These are phyloP conservation scores for Ampelocalamus luodianensis DNA, from an alignment of 176 grass and related monocot species.

Conservation along the genomic window DNA sequence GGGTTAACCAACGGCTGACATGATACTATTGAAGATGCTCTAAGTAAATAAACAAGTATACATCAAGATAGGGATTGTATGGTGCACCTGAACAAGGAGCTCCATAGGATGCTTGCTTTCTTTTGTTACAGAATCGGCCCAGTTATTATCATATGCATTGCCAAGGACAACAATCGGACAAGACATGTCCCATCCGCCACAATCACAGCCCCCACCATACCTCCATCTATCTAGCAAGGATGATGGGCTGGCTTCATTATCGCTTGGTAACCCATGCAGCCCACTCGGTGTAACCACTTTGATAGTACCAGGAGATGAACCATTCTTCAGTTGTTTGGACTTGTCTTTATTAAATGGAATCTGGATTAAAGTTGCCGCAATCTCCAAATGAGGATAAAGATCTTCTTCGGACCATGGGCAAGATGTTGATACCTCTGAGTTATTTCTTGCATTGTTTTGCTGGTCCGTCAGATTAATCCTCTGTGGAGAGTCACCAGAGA, in stretches of 20 bases:
- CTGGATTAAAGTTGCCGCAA: conserved; percentile 75
- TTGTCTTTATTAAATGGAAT: conserved; percentile 71
- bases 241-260: conserved; percentile 64
- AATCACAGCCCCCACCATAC: conserved; percentile 83
- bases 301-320: conserved; percentile 48
- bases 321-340: conserved; percentile 46
- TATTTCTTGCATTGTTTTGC: conserved; percentile 44
- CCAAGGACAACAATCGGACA: conserved; percentile 77
- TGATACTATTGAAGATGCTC: too few species aligned
- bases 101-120: conserved; percentile 64
- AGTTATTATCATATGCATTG: conserved; percentile 55
- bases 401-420: conserved; percentile 77
- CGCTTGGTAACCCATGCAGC: conserved; percentile 66
- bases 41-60: not conserved
- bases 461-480: conserved; percentile 33
- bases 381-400: conserved; percentile 81
- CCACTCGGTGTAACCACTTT: conserved; percentile 75
- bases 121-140: conserved; percentile 38
- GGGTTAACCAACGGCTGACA: too few species aligned
- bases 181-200: conserved; percentile 96
- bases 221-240: conserved; percentile 92
- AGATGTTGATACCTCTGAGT: conserved; percentile 62
- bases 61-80: not conserved
- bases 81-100: conserved; percentile 73
- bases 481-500: conserved; percentile 32